Percentiles rank a stretch among this genome's conserved stretches.
These are phyloP conservation scores for Wickerhamiella bombiphila DNA, from an alignment of 805 yeast species.

Conservation along the genomic window DNA sequence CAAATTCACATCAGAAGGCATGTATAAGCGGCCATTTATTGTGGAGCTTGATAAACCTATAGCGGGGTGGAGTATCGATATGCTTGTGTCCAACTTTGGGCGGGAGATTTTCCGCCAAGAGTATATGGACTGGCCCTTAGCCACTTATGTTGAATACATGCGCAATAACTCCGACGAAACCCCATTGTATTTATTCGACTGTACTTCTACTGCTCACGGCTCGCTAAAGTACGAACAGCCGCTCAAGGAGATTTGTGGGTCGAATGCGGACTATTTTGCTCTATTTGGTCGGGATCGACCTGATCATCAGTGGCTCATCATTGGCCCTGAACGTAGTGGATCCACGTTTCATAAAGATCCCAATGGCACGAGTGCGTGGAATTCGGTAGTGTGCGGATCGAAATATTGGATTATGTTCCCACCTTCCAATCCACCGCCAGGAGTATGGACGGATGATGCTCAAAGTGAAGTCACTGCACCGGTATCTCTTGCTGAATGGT, in stretches of 20 bases:
- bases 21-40: slow-evolving; percentile 52
- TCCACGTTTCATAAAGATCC: slow-evolving; percentile 92
- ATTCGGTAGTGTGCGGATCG: slow-evolving; percentile 55
- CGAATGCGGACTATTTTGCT: slow-evolving; percentile 41
- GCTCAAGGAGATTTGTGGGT: slow-evolving; percentile 28
- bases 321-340: slow-evolving; percentile 72
- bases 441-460: slow-evolving; percentile 58
- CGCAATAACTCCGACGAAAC: slow-evolving; percentile 56
- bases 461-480: slow-evolving; percentile 88
- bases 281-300: slow-evolving; percentile 47
- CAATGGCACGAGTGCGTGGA: slow-evolving; percentile 84
- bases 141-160: slow-evolving; percentile 47
- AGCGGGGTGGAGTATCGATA: slow-evolving; percentile 55
- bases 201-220: slow-evolving; percentile 52
- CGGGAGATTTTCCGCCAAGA: slow-evolving; percentile 64
- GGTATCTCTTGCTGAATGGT: slow-evolving; percentile 88
- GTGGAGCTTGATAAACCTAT: slow-evolving; percentile 27
- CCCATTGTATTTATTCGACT: slow-evolving; percentile 76
- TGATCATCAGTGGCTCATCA: slow-evolving; percentile 82
- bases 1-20: slow-evolving; percentile 30
- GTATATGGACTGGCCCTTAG: slow-evolving; percentile 64
- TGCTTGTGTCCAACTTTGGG: slow-evolving; percentile 40
- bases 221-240: slow-evolving; percentile 46
- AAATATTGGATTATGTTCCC: slow-evolving; percentile 87
- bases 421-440: slow-evolving; percentile 65